Evolutionary conservation across 1,284 basidiomycete species (phyloP), one percentile per base, ranked within the genome.

Genomic region (Coniferiporia sulphurascens): DNA sequence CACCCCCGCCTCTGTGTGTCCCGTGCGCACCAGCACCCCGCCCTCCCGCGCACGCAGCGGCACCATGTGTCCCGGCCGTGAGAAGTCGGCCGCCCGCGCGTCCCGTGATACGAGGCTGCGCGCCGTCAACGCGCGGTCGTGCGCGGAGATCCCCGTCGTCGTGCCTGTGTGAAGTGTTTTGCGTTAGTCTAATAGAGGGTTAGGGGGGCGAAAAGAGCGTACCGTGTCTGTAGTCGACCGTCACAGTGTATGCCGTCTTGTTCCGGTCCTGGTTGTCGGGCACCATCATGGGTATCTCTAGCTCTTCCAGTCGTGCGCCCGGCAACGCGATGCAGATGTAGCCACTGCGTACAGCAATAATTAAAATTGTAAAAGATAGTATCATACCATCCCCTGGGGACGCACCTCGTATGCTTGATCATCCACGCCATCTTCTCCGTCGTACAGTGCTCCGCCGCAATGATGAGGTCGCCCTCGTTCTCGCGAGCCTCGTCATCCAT

Each of bases 371-470:
- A 27, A 27, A 27, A 27, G 27, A 5, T 27, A 5, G 52, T 62
- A 52, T 55, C 51, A 48, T n/a, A n/a, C n/a, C n/a, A 38, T 57
- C 2, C 27, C 3, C 27, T 27, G 27, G 3, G 27, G 5, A 44
- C 84, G 61, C 63, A 95, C 95, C 93, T 96, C 0, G 93, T 93
- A 75, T 96, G 89, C 71, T 89, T 88, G 72, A 99, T 95, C 82
- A 99, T 92, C 93, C 94, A 99, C 1, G 97, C 97, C 96, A 99
- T 98, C 68, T 96, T 93, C 74, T 97, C 91, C 0, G 93, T 93
- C 19, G 94, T 94, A 65, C 91, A 85, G 60, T 86, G 83, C 46
- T 79, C 79, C 0, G 85, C 95, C 13, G 95, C 85, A 68, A 93
- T 87, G 69, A 97, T 92, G 62, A 98, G 75, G 73, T 98, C 95